Conservation (phyloP, 139 green algal species). For the Diplosphaera chodatii region DNA sequence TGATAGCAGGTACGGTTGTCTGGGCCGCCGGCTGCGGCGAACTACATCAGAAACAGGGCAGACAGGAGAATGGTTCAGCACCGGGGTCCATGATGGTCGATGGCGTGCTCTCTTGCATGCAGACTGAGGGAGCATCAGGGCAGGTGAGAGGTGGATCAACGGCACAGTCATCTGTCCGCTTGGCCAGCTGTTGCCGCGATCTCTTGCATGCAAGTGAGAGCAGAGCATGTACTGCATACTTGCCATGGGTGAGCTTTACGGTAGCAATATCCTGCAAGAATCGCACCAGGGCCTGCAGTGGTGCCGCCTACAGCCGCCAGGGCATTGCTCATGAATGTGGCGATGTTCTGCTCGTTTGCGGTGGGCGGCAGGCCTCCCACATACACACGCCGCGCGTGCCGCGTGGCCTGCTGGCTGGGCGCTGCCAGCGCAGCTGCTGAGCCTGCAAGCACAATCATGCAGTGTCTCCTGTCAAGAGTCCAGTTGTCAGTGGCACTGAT, state of each 20-base stretch:
- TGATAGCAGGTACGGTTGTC: background rate
- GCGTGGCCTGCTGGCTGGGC: slow-evolving; percentile 78
- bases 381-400: slow-evolving; percentile 90
- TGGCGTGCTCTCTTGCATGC: too few species aligned
- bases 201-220: background rate
- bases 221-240: background rate
- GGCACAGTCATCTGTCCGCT: too few species aligned
- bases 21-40: background rate
- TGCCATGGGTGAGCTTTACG: too few species aligned
- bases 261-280: too few species aligned
- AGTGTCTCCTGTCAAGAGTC: too few species aligned
- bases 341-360: slow-evolving; percentile 78
- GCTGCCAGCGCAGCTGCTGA: background rate
- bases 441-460: too few species aligned
- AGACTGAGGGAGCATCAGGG: too few species aligned
- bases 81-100: background rate
- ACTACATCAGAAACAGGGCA: slow-evolving; percentile 1
- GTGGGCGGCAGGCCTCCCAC: slow-evolving; percentile 89
- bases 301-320: slow-evolving; percentile 90
- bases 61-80: background rate
- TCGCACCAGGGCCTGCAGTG: slow-evolving; percentile 75
- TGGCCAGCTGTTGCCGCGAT: too few species aligned
- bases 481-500: too few species aligned
- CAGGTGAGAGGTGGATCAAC: too few species aligned
- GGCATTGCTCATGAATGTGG: slow-evolving; percentile 88